A percentile compares a stretch with the other conserved stretches of the same genome.
Conservation (phyloP, 805 yeast species). For the Barnettozyma salicaria region DNA sequence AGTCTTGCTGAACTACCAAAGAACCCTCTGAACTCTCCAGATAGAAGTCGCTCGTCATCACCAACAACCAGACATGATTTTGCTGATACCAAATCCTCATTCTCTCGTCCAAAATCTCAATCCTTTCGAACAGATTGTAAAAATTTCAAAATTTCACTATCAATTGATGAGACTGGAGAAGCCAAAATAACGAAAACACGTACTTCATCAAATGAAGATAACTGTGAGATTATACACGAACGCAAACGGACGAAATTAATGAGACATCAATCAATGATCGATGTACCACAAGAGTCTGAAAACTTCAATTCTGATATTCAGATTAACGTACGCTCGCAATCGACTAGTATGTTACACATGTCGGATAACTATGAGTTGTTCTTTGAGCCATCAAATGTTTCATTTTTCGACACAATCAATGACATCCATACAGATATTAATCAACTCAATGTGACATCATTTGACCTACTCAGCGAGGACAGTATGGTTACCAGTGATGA, state of each 20-base stretch:
- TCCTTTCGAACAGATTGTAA: not conserved
- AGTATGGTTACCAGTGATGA: slow-evolving; percentile 6
- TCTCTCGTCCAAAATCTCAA: not conserved
- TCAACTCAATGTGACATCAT: not conserved
- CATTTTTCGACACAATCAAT: slow-evolving; percentile 18
- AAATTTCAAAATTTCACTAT: slow-evolving; percentile 15
- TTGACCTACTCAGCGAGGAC: slow-evolving; percentile 8
- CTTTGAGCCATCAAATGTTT: slow-evolving; percentile 21
- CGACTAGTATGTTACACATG: slow-evolving; percentile 11
- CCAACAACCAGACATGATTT: slow-evolving; percentile 1
- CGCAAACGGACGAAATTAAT: slow-evolving; percentile 12
- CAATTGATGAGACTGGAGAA: slow-evolving; percentile 25
- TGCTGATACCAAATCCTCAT: too few species aligned
- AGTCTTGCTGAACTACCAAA: slow-evolving; percentile 14
- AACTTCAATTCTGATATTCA: too few species aligned
- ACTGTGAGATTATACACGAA: too few species aligned
- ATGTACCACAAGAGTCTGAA: slow-evolving; percentile 8
- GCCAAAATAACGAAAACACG: slow-evolving; percentile 18
- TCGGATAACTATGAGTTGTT: slow-evolving; percentile 17
- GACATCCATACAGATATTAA: slow-evolving; percentile 7
- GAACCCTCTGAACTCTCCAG: slow-evolving; percentile 23
- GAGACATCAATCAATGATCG: slow-evolving; percentile 21
- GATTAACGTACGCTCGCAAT: slow-evolving; percentile 13
- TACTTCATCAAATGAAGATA: too few species aligned
- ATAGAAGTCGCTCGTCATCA: slow-evolving; percentile 8